Base-by-base conservation (phyloP, 495 filamentous ascomycete species). In the Podospora sp. region DNA sequence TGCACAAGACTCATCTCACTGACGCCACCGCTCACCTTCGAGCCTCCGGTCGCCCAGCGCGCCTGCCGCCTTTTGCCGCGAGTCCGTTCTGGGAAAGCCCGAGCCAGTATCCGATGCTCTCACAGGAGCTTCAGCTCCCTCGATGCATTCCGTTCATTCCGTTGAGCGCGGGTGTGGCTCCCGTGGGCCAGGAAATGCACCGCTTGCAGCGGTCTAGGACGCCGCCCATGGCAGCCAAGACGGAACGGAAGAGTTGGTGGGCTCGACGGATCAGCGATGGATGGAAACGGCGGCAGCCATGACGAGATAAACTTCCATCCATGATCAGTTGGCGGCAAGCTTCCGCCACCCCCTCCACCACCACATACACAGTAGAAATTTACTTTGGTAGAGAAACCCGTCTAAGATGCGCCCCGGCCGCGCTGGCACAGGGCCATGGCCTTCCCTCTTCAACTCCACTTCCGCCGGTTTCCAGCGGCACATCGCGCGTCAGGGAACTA, bases 301-400 rank as follows among this genome's bases (percentile, higher is more conserved):
- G 61, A 53, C 61, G 50, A 63, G 61, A 63, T 63, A 63, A 36
- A 26, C 61, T 55, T 63, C 36, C 24, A 8, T 14, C 24, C n/a
- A 24, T 20, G 59, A 59, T 33, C 57, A 9, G 57, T n/a, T 36
- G 57, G 57, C 26, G 22, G 29, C 8, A 40, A 20, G n/a, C 29
- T 24, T 46, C 59, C 59, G 59, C 59, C 59, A 61, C 59, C 59
- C 35, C 36, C 21, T 40, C 59, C 11, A 22, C 21, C 12, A 7
- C 14, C 6, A 24, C 58, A n/a, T n/a, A n/a, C 36, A 26, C 21
- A 40, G 22, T 22, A 6, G 52, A 22, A 22, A 2, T 55, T 33
- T 8, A 33, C 3, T 3, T 33, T 4, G 4, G 29, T 33, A 33
- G 29, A 33, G 29, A 33, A 33, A 33, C 3, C 29, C 8, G 29